Evolutionary conservation across 108 stramenopile genomes (phyloP).

Genomic region (Skeletonema tropicum): DNA sequence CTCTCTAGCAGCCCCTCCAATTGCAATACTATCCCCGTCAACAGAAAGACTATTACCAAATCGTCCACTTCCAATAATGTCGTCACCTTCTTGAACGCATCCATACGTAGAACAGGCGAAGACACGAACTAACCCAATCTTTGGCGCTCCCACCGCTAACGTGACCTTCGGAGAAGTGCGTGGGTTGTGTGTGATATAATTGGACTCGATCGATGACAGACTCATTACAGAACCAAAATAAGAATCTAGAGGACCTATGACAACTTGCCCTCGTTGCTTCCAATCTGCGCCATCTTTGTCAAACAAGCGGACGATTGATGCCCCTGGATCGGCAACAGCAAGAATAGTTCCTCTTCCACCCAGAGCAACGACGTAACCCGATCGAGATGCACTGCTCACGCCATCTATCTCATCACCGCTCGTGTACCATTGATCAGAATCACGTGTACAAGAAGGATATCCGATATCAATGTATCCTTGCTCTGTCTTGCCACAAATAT

Average conservation of each 20-base stretch:
- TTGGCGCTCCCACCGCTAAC: constrained; percentile 5
- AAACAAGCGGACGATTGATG: neutral
- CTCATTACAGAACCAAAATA: neutral
- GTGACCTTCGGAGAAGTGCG: neutral
- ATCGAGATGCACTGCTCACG: too few species aligned
- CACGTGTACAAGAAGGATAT: neutral
- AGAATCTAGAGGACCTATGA: neutral
- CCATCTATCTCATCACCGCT: neutral
- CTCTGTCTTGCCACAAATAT: constrained; percentile 13
- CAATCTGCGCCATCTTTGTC: neutral
- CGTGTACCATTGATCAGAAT: neutral
- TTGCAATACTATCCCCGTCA: neutral
- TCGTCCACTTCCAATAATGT: neutral
- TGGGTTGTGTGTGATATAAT: neutral
- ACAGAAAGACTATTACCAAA: constrained; percentile 3
- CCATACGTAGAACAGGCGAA: constrained; percentile 11
- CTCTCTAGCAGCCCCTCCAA: neutral
- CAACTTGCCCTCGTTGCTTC: neutral
- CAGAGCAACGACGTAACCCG: neutral
- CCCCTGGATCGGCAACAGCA: neutral
- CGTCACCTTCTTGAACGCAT: neutral
- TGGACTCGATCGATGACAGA: neutral
- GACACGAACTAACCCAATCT: constrained; percentile 9
- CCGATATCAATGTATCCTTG: neutral
- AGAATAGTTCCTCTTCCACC: neutral